Conservation (phyloP, 208 protist genomes). For the Trichomonas tenax region DNA sequence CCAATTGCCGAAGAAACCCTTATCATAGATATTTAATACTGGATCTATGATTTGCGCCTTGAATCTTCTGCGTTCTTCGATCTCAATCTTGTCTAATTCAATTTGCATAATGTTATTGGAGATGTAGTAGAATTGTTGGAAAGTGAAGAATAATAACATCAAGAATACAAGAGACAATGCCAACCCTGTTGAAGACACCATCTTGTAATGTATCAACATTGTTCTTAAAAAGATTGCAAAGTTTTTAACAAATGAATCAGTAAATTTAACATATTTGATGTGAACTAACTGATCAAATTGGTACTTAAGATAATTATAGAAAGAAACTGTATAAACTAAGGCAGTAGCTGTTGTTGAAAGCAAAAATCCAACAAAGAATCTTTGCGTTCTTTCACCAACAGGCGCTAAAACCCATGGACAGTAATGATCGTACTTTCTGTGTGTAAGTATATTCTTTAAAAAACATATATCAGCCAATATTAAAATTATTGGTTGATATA, state of each 20-base stretch:
- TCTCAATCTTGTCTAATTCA: not conserved
- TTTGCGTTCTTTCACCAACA: not conserved
- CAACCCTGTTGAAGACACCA: not conserved
- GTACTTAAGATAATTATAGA: not conserved
- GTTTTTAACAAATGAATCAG: not conserved
- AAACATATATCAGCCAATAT: not conserved
- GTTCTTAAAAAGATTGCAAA: not conserved
- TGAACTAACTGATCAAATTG: not conserved
- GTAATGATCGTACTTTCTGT: constrained; percentile 1
- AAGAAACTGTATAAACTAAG: not conserved
- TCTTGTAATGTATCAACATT: not conserved
- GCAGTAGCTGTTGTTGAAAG: not conserved
- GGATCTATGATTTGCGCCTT: not conserved
- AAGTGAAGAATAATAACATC: not conserved
- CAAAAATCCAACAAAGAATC: not conserved
- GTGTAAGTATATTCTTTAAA: constrained; percentile 10
- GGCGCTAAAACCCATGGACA: not conserved
- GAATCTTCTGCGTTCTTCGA: not conserved
- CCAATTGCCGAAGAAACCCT: not conserved
- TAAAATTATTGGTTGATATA: not conserved
- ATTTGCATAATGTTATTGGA: not conserved
- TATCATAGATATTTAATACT: not conserved
- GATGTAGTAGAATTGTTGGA: not conserved
- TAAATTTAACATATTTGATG: not conserved
- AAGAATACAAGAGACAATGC: not conserved